Evolutionary conservation across 352 stramenopile species (phyloP).

Genomic region (Nothophytophthora sp.): DNA sequence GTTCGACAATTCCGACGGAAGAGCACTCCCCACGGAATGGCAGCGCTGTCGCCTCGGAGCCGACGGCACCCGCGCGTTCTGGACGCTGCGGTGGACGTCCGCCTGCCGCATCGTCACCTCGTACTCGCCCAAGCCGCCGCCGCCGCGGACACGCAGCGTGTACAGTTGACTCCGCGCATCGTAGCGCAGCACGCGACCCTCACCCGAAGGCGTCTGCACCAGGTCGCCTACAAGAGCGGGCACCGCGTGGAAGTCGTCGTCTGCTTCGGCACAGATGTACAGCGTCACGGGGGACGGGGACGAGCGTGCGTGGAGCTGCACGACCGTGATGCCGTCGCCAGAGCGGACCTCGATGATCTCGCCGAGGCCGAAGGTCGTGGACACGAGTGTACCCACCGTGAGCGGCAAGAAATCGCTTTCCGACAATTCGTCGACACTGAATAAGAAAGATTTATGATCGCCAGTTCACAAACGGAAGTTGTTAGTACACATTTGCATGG

Average conservation of each 20-base stretch:
- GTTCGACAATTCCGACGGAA: conserved; percentile 18
- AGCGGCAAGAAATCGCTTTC: conserved; percentile 45
- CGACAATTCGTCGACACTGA: conserved; percentile 45
- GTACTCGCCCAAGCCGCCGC: conserved; percentile 34
- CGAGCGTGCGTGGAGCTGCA: conserved; percentile 59
- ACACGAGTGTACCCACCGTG: conserved; percentile 44
- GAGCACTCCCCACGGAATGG: conserved; percentile 23
- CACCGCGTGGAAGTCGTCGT: conserved; percentile 54
- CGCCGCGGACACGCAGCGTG: conserved; percentile 37
- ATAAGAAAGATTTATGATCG: not conserved
- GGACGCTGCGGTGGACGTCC: conserved; percentile 40
- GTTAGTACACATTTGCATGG: not conserved
- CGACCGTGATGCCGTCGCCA: conserved; percentile 50
- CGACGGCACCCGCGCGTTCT: conserved; percentile 3
- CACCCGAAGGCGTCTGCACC: conserved; percentile 56
- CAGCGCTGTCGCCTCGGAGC: conserved; percentile 27
- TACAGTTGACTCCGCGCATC: conserved; percentile 55
- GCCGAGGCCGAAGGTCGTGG: conserved; percentile 65
- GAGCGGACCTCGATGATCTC: conserved; percentile 51
- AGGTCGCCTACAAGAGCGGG: conserved; percentile 59
- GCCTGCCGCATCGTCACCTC: conserved; percentile 36
- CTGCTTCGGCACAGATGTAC: conserved; percentile 22
- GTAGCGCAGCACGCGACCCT: conserved; percentile 56
- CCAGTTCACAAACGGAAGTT: no score
- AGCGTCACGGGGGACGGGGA: conserved; percentile 28